Evolutionary conservation across 305 asterid species (phyloP), one percentile per base, ranked within the genome.

Genomic region (Petunia hybrid): DNA sequence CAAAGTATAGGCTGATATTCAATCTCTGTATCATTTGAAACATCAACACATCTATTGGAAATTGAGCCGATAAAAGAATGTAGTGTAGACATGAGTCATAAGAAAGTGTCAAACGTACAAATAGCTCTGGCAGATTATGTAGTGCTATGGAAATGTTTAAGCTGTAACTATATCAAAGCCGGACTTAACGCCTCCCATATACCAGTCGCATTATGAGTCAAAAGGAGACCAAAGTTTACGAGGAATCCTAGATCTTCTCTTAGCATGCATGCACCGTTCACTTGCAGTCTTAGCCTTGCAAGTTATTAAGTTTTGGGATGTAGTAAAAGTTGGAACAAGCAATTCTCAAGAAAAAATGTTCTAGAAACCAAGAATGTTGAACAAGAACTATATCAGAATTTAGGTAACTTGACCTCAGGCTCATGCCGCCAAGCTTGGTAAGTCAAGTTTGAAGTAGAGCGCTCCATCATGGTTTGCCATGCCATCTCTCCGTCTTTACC

Each of bases 361-460:
- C 64, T 22, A 41, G 53, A 40, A 36, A 45, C 48, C 55, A 5
- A 67, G 53, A 81, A 78, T 48, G 46, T 10, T 14, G 65, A 40
- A n/a, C 41, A 81, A 53, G 42, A 71, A 8, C 48, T 16, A 74
- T 70, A 76, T 39, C 70, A 48, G 46, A 68, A 43, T 36, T 31
- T 57, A 38, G 14, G 63, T 61, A 78, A 80, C 75, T 36, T 82
- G 60, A 87, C 90, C 97, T 85, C 92, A 42, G 97, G 94, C 82
- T 95, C 99, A 70, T 92, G 90, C 86, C 95, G 95, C 99, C 98
- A 95, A 86, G 99, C 99, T 84, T 91, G 95, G 91, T 93, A 92
- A 48, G 94, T 83, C 88, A 95, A 70, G 89, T 89, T 92, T 70
- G 97, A 80, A 16, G 97, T 90, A 83, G 97, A 90, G 75, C 89